These are phyloP conservation scores for Amaranthus palmeri DNA, from an alignment of 148 eudicot genomes.

Conservation along the genomic window DNA sequence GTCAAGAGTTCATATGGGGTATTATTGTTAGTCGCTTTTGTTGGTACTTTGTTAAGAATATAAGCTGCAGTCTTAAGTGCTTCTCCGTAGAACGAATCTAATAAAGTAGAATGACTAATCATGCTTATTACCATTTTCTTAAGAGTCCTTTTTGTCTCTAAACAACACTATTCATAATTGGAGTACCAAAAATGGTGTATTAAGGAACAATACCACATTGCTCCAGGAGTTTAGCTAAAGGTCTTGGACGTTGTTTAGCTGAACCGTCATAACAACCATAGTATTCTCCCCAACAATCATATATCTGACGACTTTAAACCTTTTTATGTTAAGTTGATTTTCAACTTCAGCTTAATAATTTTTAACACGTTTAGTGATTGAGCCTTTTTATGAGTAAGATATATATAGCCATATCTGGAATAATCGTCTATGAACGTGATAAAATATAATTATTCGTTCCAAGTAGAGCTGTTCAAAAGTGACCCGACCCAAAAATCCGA, in stretches of 20 bases:
- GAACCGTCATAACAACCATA: conserved; percentile 6
- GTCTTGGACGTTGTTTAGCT: conserved; percentile 7
- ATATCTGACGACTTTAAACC: neutral
- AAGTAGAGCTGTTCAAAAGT: too few species aligned
- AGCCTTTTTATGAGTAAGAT: too few species aligned
- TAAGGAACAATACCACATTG: neutral
- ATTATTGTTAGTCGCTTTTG: neutral
- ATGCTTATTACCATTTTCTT: conserved; percentile 10
- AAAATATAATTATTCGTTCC: too few species aligned
- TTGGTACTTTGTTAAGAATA: conserved; percentile 8
- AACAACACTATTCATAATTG: conserved; percentile 9
- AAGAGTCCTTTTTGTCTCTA: conserved; percentile 11
- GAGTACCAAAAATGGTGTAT: conserved; percentile 13
- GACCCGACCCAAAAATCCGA: too few species aligned
- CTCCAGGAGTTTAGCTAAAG: neutral
- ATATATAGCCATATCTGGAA: too few species aligned
- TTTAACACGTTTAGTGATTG: too few species aligned
- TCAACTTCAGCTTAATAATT: neutral
- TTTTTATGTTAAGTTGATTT: neutral
- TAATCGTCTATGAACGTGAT: too few species aligned
- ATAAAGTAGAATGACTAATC: neutral
- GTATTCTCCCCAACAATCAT: conserved; percentile 10
- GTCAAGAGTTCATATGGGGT: conserved; percentile 5
- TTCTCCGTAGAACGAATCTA: too few species aligned
- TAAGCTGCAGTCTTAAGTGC: conserved; percentile 12